Percentiles rank a stretch among this genome's conserved stretches.
phyloP scores from a whole-genome alignment of 139 green algal genomes.

The Coelastrella sp. region DNA sequence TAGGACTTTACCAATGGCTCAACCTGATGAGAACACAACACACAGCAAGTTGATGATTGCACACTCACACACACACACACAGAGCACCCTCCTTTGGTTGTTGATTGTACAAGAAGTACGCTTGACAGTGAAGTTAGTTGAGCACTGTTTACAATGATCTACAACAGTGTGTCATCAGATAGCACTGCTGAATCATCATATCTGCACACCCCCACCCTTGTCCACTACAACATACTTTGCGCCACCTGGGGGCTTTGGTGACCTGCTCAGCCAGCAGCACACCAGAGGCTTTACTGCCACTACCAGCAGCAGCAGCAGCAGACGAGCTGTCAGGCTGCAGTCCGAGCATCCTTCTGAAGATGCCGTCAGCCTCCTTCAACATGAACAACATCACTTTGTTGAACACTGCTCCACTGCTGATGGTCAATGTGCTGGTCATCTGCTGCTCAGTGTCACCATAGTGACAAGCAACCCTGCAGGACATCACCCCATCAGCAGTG shows the following conservation, averaged over 20 bases:
- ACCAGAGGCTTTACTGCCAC: slow-evolving; percentile 1
- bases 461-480: slow-evolving; percentile 44
- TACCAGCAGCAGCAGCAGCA: slow-evolving; percentile 21
- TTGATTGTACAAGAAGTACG: no score
- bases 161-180: background rate
- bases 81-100: no score
- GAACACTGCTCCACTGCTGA: slow-evolving; percentile 82
- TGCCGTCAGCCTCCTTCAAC: slow-evolving; percentile 83
- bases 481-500: background rate
- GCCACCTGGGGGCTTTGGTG: slow-evolving; percentile 45
- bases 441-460: slow-evolving; percentile 44
- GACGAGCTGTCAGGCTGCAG: slow-evolving; percentile 35
- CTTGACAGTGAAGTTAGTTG: no score
- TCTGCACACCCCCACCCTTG: background rate
- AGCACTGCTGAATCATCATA: background rate
- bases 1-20: slow-evolving; percentile 90
- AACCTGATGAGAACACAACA: slow-evolving; percentile 41
- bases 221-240: slow-evolving; percentile 47
- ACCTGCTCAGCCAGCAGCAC: slow-evolving; percentile 13
- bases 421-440: slow-evolving; percentile 59
- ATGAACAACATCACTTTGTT: slow-evolving; percentile 92
- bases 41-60: background rate
- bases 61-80: background rate
- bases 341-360: slow-evolving; percentile 79
- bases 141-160: no score